Base-by-base conservation (phyloP, 257 asterid genomes). In the Ocimum tenuiflorum region DNA sequence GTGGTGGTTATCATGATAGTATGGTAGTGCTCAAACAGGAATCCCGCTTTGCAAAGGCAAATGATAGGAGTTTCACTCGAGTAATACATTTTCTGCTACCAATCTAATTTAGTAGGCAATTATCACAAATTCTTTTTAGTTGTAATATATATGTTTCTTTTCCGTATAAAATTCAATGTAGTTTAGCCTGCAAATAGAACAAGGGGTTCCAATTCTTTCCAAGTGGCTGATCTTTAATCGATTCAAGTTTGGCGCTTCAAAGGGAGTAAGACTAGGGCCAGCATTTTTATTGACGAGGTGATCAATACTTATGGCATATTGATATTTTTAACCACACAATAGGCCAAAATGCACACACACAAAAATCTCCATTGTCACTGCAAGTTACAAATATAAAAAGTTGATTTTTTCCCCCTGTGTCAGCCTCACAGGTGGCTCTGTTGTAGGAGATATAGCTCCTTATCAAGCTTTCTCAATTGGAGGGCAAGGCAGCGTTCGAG, bases 381-480 rank as follows among this genome's bases (percentile, higher is more conserved):
- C n/a, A n/a, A n/a, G n/a, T n/a, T n/a, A n/a, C n/a, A n/a, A n/a
- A n/a, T n/a, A n/a, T n/a, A n/a, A n/a, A n/a, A n/a, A n/a, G n/a
- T n/a, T n/a, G n/a, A n/a, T n/a, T n/a, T n/a, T n/a, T n/a, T n/a
- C n/a, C n/a, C n/a, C n/a, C n/a, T n/a, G n/a, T n/a, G n/a, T n/a
- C n/a, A n/a, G n/a, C n/a, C n/a, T n/a, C n/a, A n/a, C n/a, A 22
- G 96, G 99, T 63, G 99, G 97, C 51, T 92, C 99, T 18, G 61
- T 88, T 43, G 99, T 92, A 24, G n/a, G n/a, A n/a, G n/a, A n/a
- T n/a, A n/a, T n/a, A n/a, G n/a, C 99, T 82, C 99, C 97, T 55
- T 92, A 89, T 83, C 97, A 92, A 79, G 94, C 99, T 73, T 92
- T 92, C 75, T 80, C 99, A 17, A 86, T 92, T 48, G 99, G 99